phyloP scores from a whole-genome alignment of 352 stramenopile species.

The Globisporangium canariense region DNA sequence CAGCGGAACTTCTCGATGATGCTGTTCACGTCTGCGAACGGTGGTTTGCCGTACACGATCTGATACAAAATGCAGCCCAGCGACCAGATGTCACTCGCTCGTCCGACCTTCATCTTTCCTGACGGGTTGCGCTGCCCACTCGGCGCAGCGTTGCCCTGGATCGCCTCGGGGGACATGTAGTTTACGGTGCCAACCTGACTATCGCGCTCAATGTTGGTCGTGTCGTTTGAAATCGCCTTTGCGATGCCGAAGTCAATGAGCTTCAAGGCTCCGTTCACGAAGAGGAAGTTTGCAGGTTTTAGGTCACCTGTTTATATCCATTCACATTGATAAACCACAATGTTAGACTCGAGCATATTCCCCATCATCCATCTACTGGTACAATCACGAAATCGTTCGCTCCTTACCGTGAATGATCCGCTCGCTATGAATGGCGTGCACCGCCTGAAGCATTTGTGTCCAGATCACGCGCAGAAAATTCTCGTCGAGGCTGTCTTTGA shows the following conservation, averaged over 20 bases:
- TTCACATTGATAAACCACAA: background rate
- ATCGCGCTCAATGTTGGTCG: conserved; percentile 96
- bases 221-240: conserved; percentile 97
- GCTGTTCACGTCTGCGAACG: conserved; percentile 91
- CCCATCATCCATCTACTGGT: background rate
- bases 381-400: background rate
- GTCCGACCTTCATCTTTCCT: conserved; percentile 84
- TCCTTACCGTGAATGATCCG: conserved; percentile 90
- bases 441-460: conserved; percentile 98
- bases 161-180: conserved; percentile 96
- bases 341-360: background rate
- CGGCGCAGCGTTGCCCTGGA: conserved; percentile 54
- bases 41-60: conserved; percentile 95
- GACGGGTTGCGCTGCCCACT: conserved; percentile 53
- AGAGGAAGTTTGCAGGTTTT: conserved; percentile 97
- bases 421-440: conserved; percentile 95
- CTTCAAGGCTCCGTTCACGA: conserved; percentile 94
- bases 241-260: conserved; percentile 99
- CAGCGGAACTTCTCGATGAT: conserved; percentile 96
- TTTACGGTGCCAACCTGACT: conserved; percentile 96
- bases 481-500: conserved; percentile 89
- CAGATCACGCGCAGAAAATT: conserved; percentile 98
- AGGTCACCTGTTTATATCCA: conserved; percentile 80
- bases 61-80: conserved; percentile 97
- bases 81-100: conserved; percentile 95